These are phyloP conservation scores for Paraphaeosphaeria minitans DNA, from an alignment of 2,329 filamentous ascomycete species.

Conservation along the genomic window DNA sequence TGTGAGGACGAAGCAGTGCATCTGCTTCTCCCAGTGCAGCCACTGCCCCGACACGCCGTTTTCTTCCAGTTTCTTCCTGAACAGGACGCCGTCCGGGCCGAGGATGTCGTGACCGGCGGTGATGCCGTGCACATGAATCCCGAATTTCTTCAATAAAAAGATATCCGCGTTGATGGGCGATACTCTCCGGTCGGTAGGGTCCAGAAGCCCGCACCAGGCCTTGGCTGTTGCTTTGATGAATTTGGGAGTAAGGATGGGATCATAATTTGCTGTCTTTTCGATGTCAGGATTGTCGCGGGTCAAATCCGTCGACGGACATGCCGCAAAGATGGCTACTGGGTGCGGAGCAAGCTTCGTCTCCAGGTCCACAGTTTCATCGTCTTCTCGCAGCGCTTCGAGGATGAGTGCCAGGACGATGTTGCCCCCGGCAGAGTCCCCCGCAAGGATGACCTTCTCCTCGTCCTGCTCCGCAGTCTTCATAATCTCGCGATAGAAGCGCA, in stretches of 20 bases:
- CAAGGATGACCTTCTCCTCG: constrained; percentile 54
- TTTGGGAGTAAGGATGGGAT: constrained; percentile 53
- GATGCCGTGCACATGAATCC: constrained; percentile 58
- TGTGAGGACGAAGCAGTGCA: constrained; percentile 64
- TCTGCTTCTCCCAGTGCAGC: constrained; percentile 64
- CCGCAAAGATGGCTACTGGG: constrained; percentile 50
- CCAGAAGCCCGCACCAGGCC: constrained; percentile 51
- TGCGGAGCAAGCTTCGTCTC: constrained; percentile 18
- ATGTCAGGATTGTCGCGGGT: constrained; percentile 55
- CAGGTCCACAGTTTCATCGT: constrained; percentile 16
- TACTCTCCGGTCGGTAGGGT: constrained; percentile 52
- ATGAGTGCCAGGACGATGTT: constrained; percentile 57
- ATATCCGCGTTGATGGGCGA: constrained; percentile 57
- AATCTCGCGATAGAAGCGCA: constrained; percentile 52
- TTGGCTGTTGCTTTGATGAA: constrained; percentile 51
- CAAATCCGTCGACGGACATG: constrained; percentile 58
- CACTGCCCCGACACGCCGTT: constrained; percentile 56
- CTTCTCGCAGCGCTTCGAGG: constrained; percentile 46
- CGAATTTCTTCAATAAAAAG: constrained; percentile 42
- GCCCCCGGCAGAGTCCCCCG: constrained; percentile 62
- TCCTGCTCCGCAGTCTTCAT: constrained; percentile 47
- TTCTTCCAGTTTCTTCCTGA: constrained; percentile 54
- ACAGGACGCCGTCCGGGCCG: constrained; percentile 57
- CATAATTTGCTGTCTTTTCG: constrained; percentile 44
- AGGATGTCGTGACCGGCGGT: constrained; percentile 60